phyloP scores from a whole-genome alignment of 2,329 filamentous ascomycete genomes.

The Emmonsiellopsis sp. region DNA sequence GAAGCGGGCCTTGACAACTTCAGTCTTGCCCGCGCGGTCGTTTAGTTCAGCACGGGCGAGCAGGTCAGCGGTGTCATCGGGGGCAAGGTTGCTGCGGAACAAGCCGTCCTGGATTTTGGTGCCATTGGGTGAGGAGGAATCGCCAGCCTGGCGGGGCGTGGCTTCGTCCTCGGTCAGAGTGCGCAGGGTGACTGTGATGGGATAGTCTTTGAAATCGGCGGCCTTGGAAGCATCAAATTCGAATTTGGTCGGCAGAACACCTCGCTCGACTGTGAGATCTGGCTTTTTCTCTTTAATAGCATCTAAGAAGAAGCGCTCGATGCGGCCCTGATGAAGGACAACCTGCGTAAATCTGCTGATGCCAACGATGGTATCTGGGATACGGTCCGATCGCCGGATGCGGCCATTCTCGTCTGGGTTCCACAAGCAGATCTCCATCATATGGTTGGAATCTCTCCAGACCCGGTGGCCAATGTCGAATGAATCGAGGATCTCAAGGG shows the following conservation, averaged over 20 bases:
- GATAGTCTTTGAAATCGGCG: slow-evolving; percentile 45
- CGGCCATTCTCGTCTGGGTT: not conserved
- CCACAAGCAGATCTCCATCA: slow-evolving; percentile 53
- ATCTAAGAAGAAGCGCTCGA: slow-evolving; percentile 54
- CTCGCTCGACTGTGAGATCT: slow-evolving; percentile 58
- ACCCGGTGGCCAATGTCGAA: slow-evolving; percentile 48
- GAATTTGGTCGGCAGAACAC: slow-evolving; percentile 70
- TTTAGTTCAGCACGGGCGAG: slow-evolving; percentile 15
- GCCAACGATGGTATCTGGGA: slow-evolving; percentile 3
- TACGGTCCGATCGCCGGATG: not conserved
- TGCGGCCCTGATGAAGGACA: slow-evolving; percentile 60
- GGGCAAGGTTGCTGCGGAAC: slow-evolving; percentile 50
- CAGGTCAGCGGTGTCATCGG: slow-evolving; percentile 50
- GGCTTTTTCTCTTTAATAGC: slow-evolving; percentile 3
- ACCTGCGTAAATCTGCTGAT: slow-evolving; percentile 33
- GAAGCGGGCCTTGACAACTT: slow-evolving; percentile 45
- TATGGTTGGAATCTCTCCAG: slow-evolving; percentile 49
- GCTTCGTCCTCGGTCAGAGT: slow-evolving; percentile 52
- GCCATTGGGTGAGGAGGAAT: slow-evolving; percentile 22
- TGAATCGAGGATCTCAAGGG: slow-evolving; percentile 54
- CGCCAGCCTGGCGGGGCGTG: slow-evolving; percentile 36
- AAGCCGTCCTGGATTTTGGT: slow-evolving; percentile 41
- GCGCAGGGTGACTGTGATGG: slow-evolving; percentile 51
- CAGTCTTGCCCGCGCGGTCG: not conserved
- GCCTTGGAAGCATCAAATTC: slow-evolving; percentile 49